These are phyloP conservation scores for Arctium lappa DNA, from an alignment of 129 eudicot genomes.

Conservation along the genomic window DNA sequence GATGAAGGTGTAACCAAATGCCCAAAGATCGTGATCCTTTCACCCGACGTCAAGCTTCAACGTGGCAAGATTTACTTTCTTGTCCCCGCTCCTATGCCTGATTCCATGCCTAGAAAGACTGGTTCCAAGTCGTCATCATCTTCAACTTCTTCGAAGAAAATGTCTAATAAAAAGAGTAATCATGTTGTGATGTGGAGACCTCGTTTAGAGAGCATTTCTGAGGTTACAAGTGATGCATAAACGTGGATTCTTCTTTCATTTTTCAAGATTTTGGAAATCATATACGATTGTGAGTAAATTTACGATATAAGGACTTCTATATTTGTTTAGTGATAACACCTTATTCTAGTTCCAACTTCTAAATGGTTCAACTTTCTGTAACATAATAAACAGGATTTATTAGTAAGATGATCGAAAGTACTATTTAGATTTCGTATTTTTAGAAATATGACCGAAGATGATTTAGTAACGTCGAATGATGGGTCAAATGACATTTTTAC, in stretches of 20 bases:
- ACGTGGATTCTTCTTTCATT: not conserved
- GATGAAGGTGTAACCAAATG: constrained; percentile 16
- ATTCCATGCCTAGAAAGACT: constrained; percentile 17
- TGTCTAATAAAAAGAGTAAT: constrained; percentile 44
- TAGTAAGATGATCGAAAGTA: not conserved
- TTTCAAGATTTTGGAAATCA: not conserved
- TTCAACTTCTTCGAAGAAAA: constrained; percentile 25
- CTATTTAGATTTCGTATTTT: not conserved
- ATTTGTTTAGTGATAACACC: not conserved
- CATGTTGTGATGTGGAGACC: constrained; percentile 69
- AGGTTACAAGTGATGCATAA: constrained; percentile 35
- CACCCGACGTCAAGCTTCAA: constrained; percentile 65
- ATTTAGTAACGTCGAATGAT: not conserved
- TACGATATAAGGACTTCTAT: not conserved
- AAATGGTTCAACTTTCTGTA: not conserved
- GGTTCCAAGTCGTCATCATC: constrained; percentile 7
- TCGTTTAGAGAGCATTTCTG: constrained; percentile 65
- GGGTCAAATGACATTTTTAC: not conserved
- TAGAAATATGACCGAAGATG: not conserved
- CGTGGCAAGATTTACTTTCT: constrained; percentile 81
- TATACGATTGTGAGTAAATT: not conserved
- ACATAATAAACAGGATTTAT: not conserved
- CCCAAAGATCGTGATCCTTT: constrained; percentile 49
- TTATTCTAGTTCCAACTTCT: not conserved
- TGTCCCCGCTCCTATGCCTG: constrained; percentile 35